Base-by-base conservation (phyloP, 768 basidiomycete genomes). In the Suillus americanus region DNA sequence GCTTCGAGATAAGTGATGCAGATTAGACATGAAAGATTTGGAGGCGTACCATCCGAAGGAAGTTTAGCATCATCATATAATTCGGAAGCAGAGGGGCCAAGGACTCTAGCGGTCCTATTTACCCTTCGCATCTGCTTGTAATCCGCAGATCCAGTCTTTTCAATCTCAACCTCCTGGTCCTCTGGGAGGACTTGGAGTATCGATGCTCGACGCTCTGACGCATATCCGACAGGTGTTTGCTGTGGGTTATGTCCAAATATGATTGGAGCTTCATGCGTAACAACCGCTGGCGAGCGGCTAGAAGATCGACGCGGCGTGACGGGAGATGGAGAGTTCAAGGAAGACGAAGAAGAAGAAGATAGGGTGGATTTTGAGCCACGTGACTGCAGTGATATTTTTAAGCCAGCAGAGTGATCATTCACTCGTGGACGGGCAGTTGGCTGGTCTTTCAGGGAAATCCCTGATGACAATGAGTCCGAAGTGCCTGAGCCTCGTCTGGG, bases 141-240 rank as follows among this genome's bases (percentile, higher is more conserved):
- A 35, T 64, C 60, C 1, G 16, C 23, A 16, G 59, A 40, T 23
- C 60, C n/a, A 16, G 55, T n/a, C 28, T 59, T 59, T 10, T 28
- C 25, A 13, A 59, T 59, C 13, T 61, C 63, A 48, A 83, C 70
- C 62, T 86, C 84, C 9, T 76, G 71, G 57, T 79, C 85, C 65
- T 89, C 86, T 5, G 83, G 86, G 2, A 87, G 79, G 7, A 82
- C 78, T 62, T 83, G 80, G 55, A 89, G 73, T 5, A 65, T 65
- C 45, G 67, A 66, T 4, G 71, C 54, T 16, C 51, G 56, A 45
- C 68, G 67, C 48, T 76, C 75, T 20, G 60, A 45, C 4, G 59
- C 38, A 10, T 64, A 35, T 20, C 38, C 50, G 25, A 72, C 64
- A 45, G 63, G 14, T 38, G 62, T 37, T 18, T 43, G 23, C 35